A percentile compares a stretch with the other conserved stretches of the same genome.
Evolutionary conservation across 352 stramenopile species (phyloP).

Genomic region (Pythium aristosporum): DNA sequence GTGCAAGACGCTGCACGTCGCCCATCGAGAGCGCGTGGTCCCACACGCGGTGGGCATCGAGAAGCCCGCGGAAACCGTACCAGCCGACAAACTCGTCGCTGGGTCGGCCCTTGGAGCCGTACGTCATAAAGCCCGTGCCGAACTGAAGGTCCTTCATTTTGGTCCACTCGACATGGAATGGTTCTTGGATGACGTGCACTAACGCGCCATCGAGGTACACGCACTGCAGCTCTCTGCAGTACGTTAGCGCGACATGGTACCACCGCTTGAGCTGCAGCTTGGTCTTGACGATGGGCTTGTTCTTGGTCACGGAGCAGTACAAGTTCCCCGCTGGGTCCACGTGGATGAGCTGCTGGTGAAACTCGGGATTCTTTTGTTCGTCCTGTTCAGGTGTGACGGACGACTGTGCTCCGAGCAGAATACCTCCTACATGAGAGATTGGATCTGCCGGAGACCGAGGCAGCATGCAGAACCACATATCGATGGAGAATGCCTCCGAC

Average conservation of each 20-base stretch:
- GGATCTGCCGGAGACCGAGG: neutral
- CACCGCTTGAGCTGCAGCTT: conserved; percentile 35
- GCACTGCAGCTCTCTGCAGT: conserved; percentile 33
- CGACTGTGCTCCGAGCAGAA: conserved; percentile 48
- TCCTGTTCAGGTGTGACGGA: conserved; percentile 11
- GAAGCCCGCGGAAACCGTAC: conserved; percentile 11
- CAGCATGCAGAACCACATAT: conserved; percentile 41
- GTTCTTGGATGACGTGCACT: conserved; percentile 32
- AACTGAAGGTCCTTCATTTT: conserved; percentile 39
- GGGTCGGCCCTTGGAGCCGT: conserved; percentile 38
- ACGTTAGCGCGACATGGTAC: conserved; percentile 67
- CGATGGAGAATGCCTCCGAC: conserved; percentile 33
- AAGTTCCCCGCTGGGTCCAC: conserved; percentile 39
- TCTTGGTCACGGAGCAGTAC: conserved; percentile 48
- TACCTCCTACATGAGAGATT: conserved; percentile 19
- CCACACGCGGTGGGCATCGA: conserved; percentile 15
- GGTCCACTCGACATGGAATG: conserved; percentile 39
- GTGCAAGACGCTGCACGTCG: conserved; percentile 18
- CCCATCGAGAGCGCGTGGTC: conserved; percentile 1
- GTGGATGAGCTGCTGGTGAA: conserved; percentile 45
- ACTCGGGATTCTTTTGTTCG: conserved; percentile 24
- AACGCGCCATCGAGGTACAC: conserved; percentile 66
- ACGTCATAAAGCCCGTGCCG: conserved; percentile 57
- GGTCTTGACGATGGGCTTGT: conserved; percentile 11
- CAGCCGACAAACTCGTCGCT: conserved; percentile 22